Evolutionary conservation across 768 basidiomycete genomes (phyloP), one percentile per base, ranked within the genome.

Genomic region (Suillus placidus): DNA sequence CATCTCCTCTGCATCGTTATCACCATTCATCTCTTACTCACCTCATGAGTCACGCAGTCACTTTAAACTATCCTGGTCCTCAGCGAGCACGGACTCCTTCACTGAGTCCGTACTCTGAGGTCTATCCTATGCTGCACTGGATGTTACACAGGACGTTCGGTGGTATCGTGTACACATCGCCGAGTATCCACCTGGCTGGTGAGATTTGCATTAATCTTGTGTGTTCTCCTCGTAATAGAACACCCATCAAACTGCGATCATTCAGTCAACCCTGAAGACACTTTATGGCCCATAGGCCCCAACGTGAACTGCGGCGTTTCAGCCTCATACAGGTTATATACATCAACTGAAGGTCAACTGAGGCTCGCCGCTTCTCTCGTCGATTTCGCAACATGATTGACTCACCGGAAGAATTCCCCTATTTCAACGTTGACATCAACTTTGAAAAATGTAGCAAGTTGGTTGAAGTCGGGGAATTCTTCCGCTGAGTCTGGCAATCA

Each of bases 141-240:
- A 47, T 47, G 10, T 47, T 12, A 23, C 0, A 2, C 45, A 47
- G 45, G n/a, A n/a, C 10, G 10, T n/a, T 10, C 40, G 16, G 26
- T 26, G 26, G 26, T 26, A 26, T 26, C 2, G 26, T 2, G 26
- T 26, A 26, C 12, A 3, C 10, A n/a, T 47, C n/a, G 45, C 45
- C n/a, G 45, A 12, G 45, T 0, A 12, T n/a, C 42, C 73, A 20
- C 52, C 26, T 30, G 30, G 16, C 8, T 26, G 26, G 2, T 26
- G 26, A 26, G 26, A 26, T 26, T 2, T 26, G 26, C 26, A 26
- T 26, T 26, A 32, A 54, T 20, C 14, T 20, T 45, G 3, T 63
- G 32, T 18, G n/a, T 70, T 40, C 12, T 69, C 16, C 69, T 68
- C 8, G 18, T 38, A 26, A 16, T 20, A 26, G 12, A 13, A 60